These are phyloP conservation scores for Neoboletus brunneissimus DNA, from an alignment of 768 basidiomycete genomes.

Conservation along the genomic window DNA sequence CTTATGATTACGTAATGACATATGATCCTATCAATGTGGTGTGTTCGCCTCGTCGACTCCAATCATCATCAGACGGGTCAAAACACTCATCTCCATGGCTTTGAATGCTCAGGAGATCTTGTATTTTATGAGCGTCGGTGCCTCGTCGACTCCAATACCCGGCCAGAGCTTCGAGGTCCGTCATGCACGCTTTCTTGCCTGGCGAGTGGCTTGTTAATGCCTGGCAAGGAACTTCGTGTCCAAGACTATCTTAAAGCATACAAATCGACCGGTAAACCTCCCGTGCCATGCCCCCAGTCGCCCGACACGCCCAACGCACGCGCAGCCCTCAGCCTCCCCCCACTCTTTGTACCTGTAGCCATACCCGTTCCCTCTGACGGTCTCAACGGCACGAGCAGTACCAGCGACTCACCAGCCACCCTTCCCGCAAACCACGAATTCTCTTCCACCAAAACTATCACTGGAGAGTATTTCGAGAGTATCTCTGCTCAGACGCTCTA, in stretches of 20 bases:
- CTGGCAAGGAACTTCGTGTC: constrained; percentile 49
- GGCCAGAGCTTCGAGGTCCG: constrained; percentile 32
- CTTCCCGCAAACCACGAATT: constrained; percentile 25
- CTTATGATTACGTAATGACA: background rate
- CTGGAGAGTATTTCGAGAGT: constrained; percentile 34
- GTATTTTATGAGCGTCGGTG: constrained; percentile 31
- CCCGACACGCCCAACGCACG: constrained; percentile 48
- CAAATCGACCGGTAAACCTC: constrained; percentile 43
- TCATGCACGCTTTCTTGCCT: background rate
- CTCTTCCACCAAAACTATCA: constrained; percentile 20
- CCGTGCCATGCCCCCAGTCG: constrained; percentile 45
- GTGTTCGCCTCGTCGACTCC: background rate
- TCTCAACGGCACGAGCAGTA: background rate
- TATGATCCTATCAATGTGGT: background rate
- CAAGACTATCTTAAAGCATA: constrained; percentile 55
- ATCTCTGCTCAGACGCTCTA: constrained; percentile 40
- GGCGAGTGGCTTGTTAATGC: background rate
- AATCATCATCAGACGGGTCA: background rate
- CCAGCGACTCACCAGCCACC: constrained; percentile 3
- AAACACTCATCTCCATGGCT: constrained; percentile 6
- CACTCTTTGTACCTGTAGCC: constrained; percentile 47
- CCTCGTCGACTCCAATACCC: constrained; percentile 5
- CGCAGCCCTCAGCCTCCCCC: constrained; percentile 44
- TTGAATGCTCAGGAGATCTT: constrained; percentile 13
- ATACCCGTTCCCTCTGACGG: constrained; percentile 14